Conservation (phyloP, 805 yeast species). For the Starmerella riodocensis region DNA sequence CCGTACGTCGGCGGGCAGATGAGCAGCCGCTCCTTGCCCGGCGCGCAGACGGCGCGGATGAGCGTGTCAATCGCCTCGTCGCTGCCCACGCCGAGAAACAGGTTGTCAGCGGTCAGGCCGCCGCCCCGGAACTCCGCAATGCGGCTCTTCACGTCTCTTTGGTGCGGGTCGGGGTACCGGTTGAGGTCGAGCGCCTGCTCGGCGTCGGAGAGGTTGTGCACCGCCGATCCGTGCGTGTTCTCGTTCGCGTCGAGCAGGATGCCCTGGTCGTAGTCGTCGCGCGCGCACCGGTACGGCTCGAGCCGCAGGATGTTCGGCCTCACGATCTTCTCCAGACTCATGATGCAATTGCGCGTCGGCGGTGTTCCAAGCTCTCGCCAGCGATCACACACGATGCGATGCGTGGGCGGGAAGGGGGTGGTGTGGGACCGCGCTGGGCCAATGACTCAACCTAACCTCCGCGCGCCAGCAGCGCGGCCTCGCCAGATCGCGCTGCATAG, state of each 20-base stretch:
- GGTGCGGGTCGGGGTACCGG: slow-evolving; percentile 97
- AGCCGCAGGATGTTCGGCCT: slow-evolving; percentile 74
- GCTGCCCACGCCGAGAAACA: slow-evolving; percentile 92
- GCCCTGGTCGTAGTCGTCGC: slow-evolving; percentile 88
- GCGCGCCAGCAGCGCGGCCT: too few relatives aligned
- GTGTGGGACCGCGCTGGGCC: too few relatives aligned
- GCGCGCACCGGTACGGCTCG: slow-evolving; percentile 90
- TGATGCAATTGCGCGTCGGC: too few relatives aligned
- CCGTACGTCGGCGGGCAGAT: slow-evolving; percentile 95
- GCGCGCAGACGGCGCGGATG: slow-evolving; percentile 70
- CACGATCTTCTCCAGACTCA: slow-evolving; percentile 37
- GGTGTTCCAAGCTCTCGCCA: too few relatives aligned
- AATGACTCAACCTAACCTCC: too few relatives aligned
- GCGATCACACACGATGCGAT: too few relatives aligned
- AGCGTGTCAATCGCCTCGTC: slow-evolving; percentile 89
- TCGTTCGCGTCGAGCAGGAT: slow-evolving; percentile 89
- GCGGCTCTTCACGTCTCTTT: slow-evolving; percentile 55
- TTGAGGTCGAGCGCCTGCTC: slow-evolving; percentile 51
- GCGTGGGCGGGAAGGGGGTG: too few relatives aligned
- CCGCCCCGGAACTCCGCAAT: slow-evolving; percentile 59
- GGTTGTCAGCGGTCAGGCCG: slow-evolving; percentile 46
- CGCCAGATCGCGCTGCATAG: too few relatives aligned
- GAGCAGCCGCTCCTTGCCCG: slow-evolving; percentile 69
- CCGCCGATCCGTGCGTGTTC: slow-evolving; percentile 82
- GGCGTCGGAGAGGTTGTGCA: slow-evolving; percentile 32